Evolutionary conservation across 129 eudicot species (phyloP).

Genomic region (Helichrysum umbraculigerum): DNA sequence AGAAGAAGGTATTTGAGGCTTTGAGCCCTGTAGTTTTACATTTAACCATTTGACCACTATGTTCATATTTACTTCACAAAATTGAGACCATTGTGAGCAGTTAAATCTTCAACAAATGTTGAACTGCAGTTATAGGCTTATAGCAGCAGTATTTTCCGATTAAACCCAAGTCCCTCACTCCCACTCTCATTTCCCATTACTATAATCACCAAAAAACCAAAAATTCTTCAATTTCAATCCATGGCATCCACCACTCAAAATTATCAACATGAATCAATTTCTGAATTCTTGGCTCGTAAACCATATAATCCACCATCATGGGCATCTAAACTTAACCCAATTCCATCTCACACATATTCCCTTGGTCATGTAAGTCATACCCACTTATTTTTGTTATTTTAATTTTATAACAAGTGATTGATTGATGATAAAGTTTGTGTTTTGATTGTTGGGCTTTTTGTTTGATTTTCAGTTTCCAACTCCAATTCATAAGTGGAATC

Average conservation of each 20-base stretch:
- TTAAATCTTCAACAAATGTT: slow-evolving; percentile 10
- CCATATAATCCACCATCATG: slow-evolving; percentile 75
- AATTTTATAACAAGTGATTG: background rate
- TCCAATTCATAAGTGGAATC: slow-evolving; percentile 93
- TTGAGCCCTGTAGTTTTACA: background rate
- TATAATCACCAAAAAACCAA: slow-evolving; percentile 21
- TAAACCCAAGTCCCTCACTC: slow-evolving; percentile 25
- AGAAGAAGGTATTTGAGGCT: too few relatives aligned
- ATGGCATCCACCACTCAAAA: slow-evolving; percentile 35
- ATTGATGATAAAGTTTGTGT: background rate
- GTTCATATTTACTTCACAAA: background rate
- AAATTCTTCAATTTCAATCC: slow-evolving; percentile 4
- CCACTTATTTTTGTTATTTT: background rate
- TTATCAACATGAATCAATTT: slow-evolving; percentile 34
- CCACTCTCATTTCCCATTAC: slow-evolving; percentile 12
- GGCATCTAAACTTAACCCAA: slow-evolving; percentile 76
- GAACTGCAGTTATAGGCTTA: slow-evolving; percentile 19
- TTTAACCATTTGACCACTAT: background rate
- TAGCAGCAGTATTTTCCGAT: background rate
- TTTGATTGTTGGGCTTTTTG: background rate
- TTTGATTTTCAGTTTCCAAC: slow-evolving; percentile 71
- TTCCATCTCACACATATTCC: slow-evolving; percentile 61
- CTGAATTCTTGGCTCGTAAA: slow-evolving; percentile 49
- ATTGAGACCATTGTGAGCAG: background rate
- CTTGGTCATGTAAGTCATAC: slow-evolving; percentile 58